Evolutionary conservation across 495 filamentous ascomycete species (phyloP), one percentile per base, ranked within the genome.

Genomic region (Parachaetomium inaequale): DNA sequence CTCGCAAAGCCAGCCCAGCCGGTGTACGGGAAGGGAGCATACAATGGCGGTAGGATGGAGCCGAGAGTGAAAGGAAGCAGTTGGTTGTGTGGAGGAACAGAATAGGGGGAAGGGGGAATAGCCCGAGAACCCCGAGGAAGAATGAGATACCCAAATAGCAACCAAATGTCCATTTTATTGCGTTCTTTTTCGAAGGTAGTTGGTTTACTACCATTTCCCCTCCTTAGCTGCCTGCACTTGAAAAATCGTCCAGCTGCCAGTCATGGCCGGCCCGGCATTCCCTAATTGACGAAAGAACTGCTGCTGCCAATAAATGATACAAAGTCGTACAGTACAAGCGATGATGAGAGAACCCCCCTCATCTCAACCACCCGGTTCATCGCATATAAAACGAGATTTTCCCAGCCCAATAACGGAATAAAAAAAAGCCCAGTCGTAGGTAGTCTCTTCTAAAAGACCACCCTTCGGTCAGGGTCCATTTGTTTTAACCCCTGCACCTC

Each of bases 271-370:
- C 40, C n/a, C 7, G 40, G 40, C n/a, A 17, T 43, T 1, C 40
- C 40, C 40, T 21, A 21, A 21, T 43, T 7, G n/a, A 43, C 40
- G 40, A 43, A 43, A 21, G n/a, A 15, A 43, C 45, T 28, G 21
- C 21, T n/a, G n/a, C n/a, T n/a, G n/a, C n/a, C n/a, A n/a, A n/a
- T n/a, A 19, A 49, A 49, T 49, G 26, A 49, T 49, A 49, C 45
- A 49, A 49, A n/a, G 6, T 7, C 21, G 3, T 49, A 25, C 25
- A 25, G 25, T 49, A 49, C 45, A 49, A 49, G 21, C 7, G 1
- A 49, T 2, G 12, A 49, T 23, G 45, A 11, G 26, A n/a, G 17
- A n/a, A n/a, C n/a, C n/a, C n/a, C n/a, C n/a, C n/a, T n/a, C n/a
- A n/a, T n/a, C n/a, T 6, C 17, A 42, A n/a, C 14, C 38, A 42